phyloP scores from a whole-genome alignment of 371 early-diverging fungal species.

The Choanephora cucurbitarum region DNA sequence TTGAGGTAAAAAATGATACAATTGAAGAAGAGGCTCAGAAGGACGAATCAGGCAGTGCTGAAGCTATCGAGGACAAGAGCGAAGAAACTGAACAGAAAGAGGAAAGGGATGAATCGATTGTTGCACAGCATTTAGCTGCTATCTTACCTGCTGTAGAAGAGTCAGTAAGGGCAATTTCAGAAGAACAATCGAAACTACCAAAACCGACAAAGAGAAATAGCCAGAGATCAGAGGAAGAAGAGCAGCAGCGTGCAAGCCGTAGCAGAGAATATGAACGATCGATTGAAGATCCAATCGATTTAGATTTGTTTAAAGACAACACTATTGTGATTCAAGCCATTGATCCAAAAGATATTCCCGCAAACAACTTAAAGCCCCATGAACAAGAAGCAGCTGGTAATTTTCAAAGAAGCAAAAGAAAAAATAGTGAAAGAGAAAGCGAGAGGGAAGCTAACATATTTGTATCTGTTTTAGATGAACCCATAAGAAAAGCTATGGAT shows the following conservation, averaged over 20 bases:
- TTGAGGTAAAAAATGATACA: neutral
- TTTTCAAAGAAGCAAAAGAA: neutral
- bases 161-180: constrained; percentile 3
- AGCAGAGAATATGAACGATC: constrained; percentile 27
- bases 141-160: constrained; percentile 31
- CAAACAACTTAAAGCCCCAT: constrained; percentile 49
- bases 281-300: constrained; percentile 43
- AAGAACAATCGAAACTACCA: neutral
- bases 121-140: constrained; percentile 18
- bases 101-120: neutral
- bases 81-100: no score
- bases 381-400: constrained; percentile 59
- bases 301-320: constrained; percentile 45
- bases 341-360: constrained; percentile 42
- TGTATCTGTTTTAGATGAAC: constrained; percentile 32
- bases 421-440: neutral
- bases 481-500: constrained; percentile 43
- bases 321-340: constrained; percentile 39
- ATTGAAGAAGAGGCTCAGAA: neutral
- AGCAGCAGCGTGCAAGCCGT: constrained; percentile 15
- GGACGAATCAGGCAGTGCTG: no score
- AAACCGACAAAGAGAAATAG: constrained; percentile 2
- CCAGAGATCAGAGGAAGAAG: constrained; percentile 12
- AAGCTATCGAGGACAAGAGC: no score
- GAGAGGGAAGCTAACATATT: neutral